Evolutionary conservation across 2,329 filamentous ascomycete species (phyloP), one percentile per base, ranked within the genome.

Genomic region (Endoconidiophora laricicola): DNA sequence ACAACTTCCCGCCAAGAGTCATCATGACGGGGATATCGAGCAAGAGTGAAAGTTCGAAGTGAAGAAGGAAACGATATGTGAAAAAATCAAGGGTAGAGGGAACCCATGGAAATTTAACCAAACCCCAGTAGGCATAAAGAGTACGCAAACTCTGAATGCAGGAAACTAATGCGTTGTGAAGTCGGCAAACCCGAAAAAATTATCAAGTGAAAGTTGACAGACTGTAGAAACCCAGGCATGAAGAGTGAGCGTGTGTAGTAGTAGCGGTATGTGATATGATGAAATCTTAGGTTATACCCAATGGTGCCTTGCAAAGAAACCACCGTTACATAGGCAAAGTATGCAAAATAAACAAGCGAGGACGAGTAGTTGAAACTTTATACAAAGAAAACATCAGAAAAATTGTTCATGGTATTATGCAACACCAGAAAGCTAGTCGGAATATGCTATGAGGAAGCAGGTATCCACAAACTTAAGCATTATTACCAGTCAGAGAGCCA

Each of bases 1-100:
- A 49, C 18, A 43, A 41, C 41, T 33, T 45, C 23, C 42, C 26
- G 40, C 29, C 41, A 44, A 36, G 48, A 16, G 23, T 38, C 12
- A 23, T 44, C 29, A 45, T 50, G 41, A 41, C 42, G 42, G 36
- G 37, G 22, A 50, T 45, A 44, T 46, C 48, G 33, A 50, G 33
- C 36, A 50, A 50, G 26, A 38, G 18, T 14, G 22, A 24, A 33
- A 33, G 29, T 9, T 10, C 29, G 29, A 33, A 33, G 29, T 40
- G 12, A 43, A 42, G 36, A 46, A 41, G 42, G 47, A 12, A 52
- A 20, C 26, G 20, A 9, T 37, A 33, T 18, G 40, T 26, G 40
- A 23, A 38, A 23, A 38, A 43, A 4, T 10, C 16, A 39, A 24
- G 6, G 36, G 38, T 24, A 39, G 14, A 18, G 16, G 16, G 16